Evolutionary conservation across 495 filamentous ascomycete genomes (phyloP).

Genomic region (Mytilinidion resinicola): DNA sequence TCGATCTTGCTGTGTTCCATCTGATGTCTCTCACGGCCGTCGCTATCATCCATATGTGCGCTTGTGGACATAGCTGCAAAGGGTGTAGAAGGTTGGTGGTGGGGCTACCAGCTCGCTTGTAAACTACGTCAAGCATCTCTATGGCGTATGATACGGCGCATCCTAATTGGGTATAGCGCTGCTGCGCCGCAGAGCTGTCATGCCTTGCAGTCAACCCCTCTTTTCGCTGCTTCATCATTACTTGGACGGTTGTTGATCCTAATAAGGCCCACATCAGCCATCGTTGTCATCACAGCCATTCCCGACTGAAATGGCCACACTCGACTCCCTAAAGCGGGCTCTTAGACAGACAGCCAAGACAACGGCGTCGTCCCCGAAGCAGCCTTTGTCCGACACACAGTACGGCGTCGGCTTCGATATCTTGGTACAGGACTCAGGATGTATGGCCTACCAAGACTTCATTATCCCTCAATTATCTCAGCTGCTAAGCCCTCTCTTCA

Average conservation of each 20-base stretch:
- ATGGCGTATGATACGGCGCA: no score
- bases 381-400: slow-evolving; percentile 48
- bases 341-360: slow-evolving; percentile 41
- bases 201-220: slow-evolving; percentile 11
- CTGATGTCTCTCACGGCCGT: no score
- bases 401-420: slow-evolving; percentile 51
- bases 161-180: slow-evolving; percentile 1
- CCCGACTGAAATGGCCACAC: slow-evolving; percentile 45
- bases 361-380: slow-evolving; percentile 31
- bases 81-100: no score
- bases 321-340: slow-evolving; percentile 45
- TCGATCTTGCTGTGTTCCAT: no score
- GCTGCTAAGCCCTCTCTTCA: slow-evolving; percentile 45
- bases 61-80: no score
- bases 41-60: no score
- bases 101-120: no score
- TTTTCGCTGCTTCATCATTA: slow-evolving; percentile 12
- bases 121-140: no score
- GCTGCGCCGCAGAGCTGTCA: slow-evolving; percentile 6
- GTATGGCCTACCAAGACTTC: slow-evolving; percentile 49
- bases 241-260: slow-evolving; percentile 9
- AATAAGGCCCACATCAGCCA: slow-evolving; percentile 25
- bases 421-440: slow-evolving; percentile 41
- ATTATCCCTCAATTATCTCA: slow-evolving; percentile 51
- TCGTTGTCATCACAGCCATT: slow-evolving; percentile 22